Percentiles rank a stretch among this genome's conserved stretches.
These are phyloP conservation scores for Purshia tridentata DNA, from an alignment of 306 rosid species.

Conservation along the genomic window DNA sequence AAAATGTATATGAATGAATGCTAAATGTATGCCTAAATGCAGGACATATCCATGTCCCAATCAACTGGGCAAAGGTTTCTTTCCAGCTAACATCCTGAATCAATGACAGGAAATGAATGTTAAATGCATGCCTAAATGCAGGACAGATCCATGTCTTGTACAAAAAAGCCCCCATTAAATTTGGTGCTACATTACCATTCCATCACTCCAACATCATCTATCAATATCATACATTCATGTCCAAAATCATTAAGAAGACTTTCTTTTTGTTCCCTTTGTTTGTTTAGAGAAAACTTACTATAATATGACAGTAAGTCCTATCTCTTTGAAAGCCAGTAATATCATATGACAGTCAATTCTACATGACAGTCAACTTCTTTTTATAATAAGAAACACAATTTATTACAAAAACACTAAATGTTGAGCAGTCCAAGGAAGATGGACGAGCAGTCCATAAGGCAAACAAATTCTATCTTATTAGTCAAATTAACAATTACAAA, in stretches of 20 bases:
- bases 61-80: conserved; percentile 34
- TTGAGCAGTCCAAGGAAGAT: too few species aligned
- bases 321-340: too few species aligned
- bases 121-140: background rate
- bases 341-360: background rate
- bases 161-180: background rate
- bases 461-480: too few species aligned
- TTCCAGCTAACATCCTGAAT: conserved; percentile 41
- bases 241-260: background rate
- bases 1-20: background rate
- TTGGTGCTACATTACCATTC: background rate
- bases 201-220: too few species aligned
- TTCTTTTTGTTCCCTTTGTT: background rate
- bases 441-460: too few species aligned
- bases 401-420: too few species aligned
- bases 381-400: too few species aligned
- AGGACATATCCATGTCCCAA: background rate
- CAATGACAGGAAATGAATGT: conserved; percentile 18
- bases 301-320: background rate
- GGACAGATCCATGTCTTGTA: background rate
- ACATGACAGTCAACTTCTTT: too few species aligned
- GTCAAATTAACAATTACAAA: background rate
- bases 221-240: background rate
- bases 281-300: background rate
- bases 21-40: background rate